A percentile compares a stretch with the other conserved stretches of the same genome.
These are phyloP conservation scores for Hemileccinum impolitum DNA, from an alignment of 768 basidiomycete genomes.

Conservation along the genomic window DNA sequence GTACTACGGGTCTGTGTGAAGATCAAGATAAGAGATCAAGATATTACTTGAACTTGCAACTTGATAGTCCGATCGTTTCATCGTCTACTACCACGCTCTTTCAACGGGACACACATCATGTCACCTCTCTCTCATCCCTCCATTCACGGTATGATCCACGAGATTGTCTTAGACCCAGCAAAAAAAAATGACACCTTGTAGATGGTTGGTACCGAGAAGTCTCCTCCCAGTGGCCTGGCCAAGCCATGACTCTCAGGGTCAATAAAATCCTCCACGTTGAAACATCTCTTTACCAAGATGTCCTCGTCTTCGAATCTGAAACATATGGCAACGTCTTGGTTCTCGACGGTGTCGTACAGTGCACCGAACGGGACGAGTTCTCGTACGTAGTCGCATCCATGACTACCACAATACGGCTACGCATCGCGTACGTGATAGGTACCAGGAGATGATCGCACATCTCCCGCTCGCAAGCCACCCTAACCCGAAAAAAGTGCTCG, in stretches of 20 bases:
- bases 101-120: constrained; percentile 34
- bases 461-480: constrained; percentile 95
- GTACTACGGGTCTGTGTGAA: too few relatives aligned
- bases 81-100: too few relatives aligned
- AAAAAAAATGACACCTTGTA: constrained; percentile 18
- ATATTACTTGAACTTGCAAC: too few relatives aligned
- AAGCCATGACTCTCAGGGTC: constrained; percentile 96
- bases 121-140: constrained; percentile 54
- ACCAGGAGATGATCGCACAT: constrained; percentile 99
- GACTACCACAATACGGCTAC: background rate
- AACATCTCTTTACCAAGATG: constrained; percentile 92
- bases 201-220: constrained; percentile 98
- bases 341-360: constrained; percentile 93
- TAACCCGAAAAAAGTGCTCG: constrained; percentile 92
- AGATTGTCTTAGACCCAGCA: constrained; percentile 2
- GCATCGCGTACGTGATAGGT: constrained; percentile 44
- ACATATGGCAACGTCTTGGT: constrained; percentile 97
- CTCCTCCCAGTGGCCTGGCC: constrained; percentile 94
- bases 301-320: constrained; percentile 94
- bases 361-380: constrained; percentile 98
- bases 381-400: constrained; percentile 58
- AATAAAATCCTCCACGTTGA: constrained; percentile 93
- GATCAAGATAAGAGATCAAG: too few relatives aligned
- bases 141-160: constrained; percentile 41
- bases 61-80: background rate